Conservation (phyloP, 768 basidiomycete species). For the Podaxis rugospora region DNA sequence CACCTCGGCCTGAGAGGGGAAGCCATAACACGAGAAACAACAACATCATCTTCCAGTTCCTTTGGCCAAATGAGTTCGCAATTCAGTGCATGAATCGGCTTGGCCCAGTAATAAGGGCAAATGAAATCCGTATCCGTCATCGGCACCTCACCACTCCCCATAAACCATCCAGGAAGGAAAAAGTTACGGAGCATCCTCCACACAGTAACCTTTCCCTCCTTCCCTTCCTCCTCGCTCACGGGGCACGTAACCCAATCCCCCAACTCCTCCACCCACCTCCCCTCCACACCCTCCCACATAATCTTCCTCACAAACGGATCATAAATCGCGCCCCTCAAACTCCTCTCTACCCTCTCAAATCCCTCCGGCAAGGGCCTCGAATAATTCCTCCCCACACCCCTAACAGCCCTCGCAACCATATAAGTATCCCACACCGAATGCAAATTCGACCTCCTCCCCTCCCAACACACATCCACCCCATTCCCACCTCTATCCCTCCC, state of each 20-base stretch:
- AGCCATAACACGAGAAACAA: conserved; percentile 9
- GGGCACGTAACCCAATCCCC: conserved; percentile 12
- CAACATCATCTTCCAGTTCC: conserved; percentile 42
- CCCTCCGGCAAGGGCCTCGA: conserved; percentile 57
- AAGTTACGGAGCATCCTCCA: neutral
- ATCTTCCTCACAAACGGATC: conserved; percentile 64
- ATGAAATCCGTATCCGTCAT: conserved; percentile 32
- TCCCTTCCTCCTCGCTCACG: neutral
- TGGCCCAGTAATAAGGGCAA: conserved; percentile 80
- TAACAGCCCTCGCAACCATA: conserved; percentile 79
- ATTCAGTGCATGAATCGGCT: conserved; percentile 70
- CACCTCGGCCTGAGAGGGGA: neutral
- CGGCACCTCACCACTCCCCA: conserved; percentile 16
- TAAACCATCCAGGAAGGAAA: conserved; percentile 7
- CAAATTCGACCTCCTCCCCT: conserved; percentile 67
- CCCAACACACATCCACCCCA: conserved; percentile 68
- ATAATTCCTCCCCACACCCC: conserved; percentile 73
- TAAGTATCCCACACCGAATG: conserved; percentile 86
- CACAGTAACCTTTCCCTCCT: neutral
- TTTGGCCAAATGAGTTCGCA: conserved; percentile 81
- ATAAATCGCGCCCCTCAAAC: conserved; percentile 78
- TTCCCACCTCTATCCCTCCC: conserved; percentile 90
- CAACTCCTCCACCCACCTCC: conserved; percentile 4
- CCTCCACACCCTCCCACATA: conserved; percentile 6
- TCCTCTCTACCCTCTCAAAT: conserved; percentile 42